These are phyloP conservation scores for Miamiensis avidus DNA, from an alignment of 169 alveolate genomes.

Conservation along the genomic window DNA sequence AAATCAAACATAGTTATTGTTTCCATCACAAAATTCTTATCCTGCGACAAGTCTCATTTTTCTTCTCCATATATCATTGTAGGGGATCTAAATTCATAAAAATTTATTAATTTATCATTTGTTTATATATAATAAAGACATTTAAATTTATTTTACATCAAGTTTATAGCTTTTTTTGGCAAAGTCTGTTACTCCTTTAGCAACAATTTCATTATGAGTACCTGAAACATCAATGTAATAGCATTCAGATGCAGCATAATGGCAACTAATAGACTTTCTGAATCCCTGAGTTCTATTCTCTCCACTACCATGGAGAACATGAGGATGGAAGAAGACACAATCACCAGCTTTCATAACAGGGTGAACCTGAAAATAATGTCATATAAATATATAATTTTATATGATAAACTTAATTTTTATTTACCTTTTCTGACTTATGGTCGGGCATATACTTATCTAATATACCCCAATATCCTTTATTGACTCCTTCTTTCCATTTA, in stretches of 20 bases:
- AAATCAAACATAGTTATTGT: background rate
- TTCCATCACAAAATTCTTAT: background rate
- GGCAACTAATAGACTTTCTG: slow-evolving; percentile 46
- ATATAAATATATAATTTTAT: too few species aligned
- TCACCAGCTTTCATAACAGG: slow-evolving; percentile 51
- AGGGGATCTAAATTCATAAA: background rate
- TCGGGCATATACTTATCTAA: slow-evolving; percentile 34
- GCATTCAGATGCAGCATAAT: slow-evolving; percentile 47
- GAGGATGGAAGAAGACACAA: slow-evolving; percentile 49
- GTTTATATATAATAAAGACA: too few species aligned
- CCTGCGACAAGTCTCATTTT: background rate
- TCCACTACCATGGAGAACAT: slow-evolving; percentile 43
- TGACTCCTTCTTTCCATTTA: slow-evolving; percentile 54
- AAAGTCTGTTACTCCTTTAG: slow-evolving; percentile 25
- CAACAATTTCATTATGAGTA: slow-evolving; percentile 38
- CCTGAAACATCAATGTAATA: slow-evolving; percentile 30
- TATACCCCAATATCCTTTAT: slow-evolving; percentile 46
- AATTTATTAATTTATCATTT: too few species aligned
- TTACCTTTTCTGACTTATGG: background rate
- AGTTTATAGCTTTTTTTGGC: slow-evolving; percentile 25
- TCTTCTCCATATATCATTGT: background rate
- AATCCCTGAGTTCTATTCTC: slow-evolving; percentile 33
- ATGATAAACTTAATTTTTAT: too few species aligned
- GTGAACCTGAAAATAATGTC: too few species aligned
- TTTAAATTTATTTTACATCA: slow-evolving; percentile 8